phyloP scores from a whole-genome alignment of 1,284 basidiomycete genomes.

The Agroathelia rolfsii region DNA sequence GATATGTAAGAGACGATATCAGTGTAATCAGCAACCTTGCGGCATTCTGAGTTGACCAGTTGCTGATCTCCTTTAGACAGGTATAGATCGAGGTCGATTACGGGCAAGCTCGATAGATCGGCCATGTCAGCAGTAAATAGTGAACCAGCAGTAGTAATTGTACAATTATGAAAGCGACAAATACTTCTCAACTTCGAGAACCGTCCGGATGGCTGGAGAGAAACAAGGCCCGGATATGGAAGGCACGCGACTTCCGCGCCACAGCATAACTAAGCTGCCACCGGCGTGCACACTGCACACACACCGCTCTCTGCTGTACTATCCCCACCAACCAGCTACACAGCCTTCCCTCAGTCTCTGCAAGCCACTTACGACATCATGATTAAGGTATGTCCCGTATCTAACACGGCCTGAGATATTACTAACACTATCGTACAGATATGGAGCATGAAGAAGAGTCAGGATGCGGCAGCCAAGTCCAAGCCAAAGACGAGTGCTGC shows the following conservation, averaged over 20 bases:
- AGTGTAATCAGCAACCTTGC: conserved; percentile 44
- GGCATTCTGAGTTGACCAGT: conserved; percentile 51
- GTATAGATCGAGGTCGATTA: conserved; percentile 74
- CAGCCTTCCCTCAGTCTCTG: conserved; percentile 21
- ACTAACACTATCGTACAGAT: too few species aligned
- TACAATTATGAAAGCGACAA: too few species aligned
- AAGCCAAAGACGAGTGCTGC: conserved; percentile 96
- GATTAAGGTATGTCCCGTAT: conserved; percentile 43
- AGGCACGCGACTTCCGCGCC: conserved; percentile 1
- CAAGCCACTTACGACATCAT: conserved; percentile 27
- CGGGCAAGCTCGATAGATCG: too few species aligned
- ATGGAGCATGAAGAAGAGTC: conserved; percentile 96
- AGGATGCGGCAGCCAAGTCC: conserved; percentile 89
- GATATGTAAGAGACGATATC: too few species aligned
- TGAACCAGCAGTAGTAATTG: too few species aligned
- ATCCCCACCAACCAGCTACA: conserved; percentile 2
- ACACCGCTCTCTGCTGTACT: conserved; percentile 2
- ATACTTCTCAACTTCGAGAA: too few species aligned
- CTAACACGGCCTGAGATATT: too few species aligned
- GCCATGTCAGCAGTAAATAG: too few species aligned
- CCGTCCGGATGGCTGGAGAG: too few species aligned
- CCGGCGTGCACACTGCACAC: neutral
- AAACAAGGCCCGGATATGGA: conserved; percentile 18
- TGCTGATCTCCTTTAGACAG: conserved; percentile 37
- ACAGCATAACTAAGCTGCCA: neutral